These are phyloP conservation scores for Tuctoria greenei DNA, from an alignment of 176 grass and related monocot genomes.

Conservation along the genomic window DNA sequence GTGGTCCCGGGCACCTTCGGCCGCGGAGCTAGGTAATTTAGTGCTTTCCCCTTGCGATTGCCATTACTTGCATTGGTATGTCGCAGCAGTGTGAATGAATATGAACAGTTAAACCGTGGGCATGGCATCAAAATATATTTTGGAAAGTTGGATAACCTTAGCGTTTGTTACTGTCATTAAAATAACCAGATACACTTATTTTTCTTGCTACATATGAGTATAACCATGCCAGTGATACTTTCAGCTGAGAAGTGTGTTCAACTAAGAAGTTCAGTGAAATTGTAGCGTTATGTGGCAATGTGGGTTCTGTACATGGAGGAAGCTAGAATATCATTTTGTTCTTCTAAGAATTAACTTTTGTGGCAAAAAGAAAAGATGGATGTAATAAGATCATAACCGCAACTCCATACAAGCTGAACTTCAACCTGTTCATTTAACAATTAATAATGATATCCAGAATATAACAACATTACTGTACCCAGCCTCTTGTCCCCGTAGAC, in stretches of 20 bases:
- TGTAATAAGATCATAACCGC: not conserved
- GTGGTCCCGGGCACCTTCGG: conserved; percentile 41
- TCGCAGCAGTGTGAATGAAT: too few relatives aligned
- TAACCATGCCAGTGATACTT: not conserved
- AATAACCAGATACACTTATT: too few relatives aligned
- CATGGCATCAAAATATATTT: too few relatives aligned
- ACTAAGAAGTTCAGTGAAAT: too few relatives aligned
- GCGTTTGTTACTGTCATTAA: too few relatives aligned
- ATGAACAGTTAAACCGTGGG: too few relatives aligned
- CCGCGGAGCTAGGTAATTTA: conserved; percentile 37
- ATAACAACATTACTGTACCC: not conserved
- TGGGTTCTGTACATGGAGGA: not conserved
- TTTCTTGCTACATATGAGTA: not conserved
- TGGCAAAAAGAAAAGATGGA: not conserved
- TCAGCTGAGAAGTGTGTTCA: not conserved
- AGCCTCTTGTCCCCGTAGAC: not conserved
- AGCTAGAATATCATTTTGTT: not conserved
- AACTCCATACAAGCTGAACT: not conserved
- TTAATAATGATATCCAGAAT: not conserved
- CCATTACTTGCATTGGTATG: not conserved
- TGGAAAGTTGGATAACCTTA: too few relatives aligned
- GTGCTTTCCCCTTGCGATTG: not conserved
- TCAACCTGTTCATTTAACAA: not conserved
- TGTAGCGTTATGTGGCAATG: not conserved
- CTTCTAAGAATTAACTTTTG: not conserved